A percentile compares a stretch with the other conserved stretches of the same genome.
These are phyloP conservation scores for Cylindrotheca fusiformis DNA, from an alignment of 108 stramenopile species.

Conservation along the genomic window DNA sequence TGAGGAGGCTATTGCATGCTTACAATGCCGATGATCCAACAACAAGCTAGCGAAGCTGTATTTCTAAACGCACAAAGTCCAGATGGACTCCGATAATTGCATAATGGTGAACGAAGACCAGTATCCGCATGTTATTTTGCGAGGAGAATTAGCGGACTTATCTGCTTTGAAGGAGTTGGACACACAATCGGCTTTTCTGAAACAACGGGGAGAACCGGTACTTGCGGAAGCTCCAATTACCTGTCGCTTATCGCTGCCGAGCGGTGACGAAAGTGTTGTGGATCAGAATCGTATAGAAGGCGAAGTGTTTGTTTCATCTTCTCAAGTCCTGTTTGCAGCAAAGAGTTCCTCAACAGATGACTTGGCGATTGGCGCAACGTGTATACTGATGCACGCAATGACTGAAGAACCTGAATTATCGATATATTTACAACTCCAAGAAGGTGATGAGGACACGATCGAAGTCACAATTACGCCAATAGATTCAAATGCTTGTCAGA, in stretches of 20 bases:
- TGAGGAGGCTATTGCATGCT: no score
- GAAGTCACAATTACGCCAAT: constrained; percentile 56
- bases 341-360: constrained; percentile 18
- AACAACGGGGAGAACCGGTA: constrained; percentile 6
- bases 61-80: no score
- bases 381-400: constrained; percentile 73
- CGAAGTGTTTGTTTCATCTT: constrained; percentile 19
- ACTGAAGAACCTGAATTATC: constrained; percentile 38
- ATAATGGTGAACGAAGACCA: constrained; percentile 30
- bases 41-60: no score
- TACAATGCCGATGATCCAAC: no score
- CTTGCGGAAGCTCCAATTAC: constrained; percentile 9
- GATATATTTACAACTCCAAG: constrained; percentile 32
- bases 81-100: no score
- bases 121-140: constrained; percentile 20
- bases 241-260: constrained; percentile 1
- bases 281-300: not conserved
- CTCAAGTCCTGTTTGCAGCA: constrained; percentile 28
- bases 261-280: not conserved
- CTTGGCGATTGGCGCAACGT: constrained; percentile 59
- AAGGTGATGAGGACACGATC: constrained; percentile 25
- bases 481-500: constrained; percentile 38
- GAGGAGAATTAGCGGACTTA: constrained; percentile 16
- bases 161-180: constrained; percentile 27
- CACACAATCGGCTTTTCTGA: constrained; percentile 14